Conservation (phyloP, 2,329 filamentous ascomycete species). For the Cytospora paraplurivora region DNA sequence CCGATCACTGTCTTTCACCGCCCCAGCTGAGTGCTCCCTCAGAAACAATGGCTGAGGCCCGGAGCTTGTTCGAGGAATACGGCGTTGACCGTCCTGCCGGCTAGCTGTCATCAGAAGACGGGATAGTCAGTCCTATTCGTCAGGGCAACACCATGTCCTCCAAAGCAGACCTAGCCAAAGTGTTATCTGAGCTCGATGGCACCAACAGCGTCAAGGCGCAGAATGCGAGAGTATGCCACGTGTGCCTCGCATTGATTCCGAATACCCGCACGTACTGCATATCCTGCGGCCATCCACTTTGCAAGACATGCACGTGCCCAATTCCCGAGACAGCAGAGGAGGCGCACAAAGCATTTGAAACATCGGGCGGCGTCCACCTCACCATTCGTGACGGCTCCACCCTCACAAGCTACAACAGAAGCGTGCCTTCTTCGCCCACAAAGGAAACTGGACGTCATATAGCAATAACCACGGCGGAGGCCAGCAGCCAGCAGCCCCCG, state of each 20-base stretch:
- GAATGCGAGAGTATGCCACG: slow-evolving; percentile 47
- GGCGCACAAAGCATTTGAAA: slow-evolving; percentile 31
- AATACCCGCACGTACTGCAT: slow-evolving; percentile 44
- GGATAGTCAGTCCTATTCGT: slow-evolving; percentile 28
- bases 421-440: slow-evolving; percentile 9
- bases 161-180: slow-evolving; percentile 27
- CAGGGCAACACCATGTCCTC: not conserved
- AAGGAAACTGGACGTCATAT: slow-evolving; percentile 13
- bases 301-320: slow-evolving; percentile 48
- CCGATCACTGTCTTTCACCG: not conserved
- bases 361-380: slow-evolving; percentile 22
- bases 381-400: slow-evolving; percentile 28
- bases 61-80: slow-evolving; percentile 51
- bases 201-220: slow-evolving; percentile 28
- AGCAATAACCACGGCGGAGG: not conserved
- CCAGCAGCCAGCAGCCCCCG: not conserved
- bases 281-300: slow-evolving; percentile 55
- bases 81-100: slow-evolving; percentile 49
- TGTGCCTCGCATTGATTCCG: slow-evolving; percentile 48
- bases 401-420: slow-evolving; percentile 29
- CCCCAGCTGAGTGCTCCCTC: not conserved
- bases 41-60: slow-evolving; percentile 40
- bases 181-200: slow-evolving; percentile 38
- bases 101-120: slow-evolving; percentile 50
- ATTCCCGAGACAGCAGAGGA: slow-evolving; percentile 33